Evolutionary conservation across 345 rosid genomes (phyloP).

Genomic region (Salix koriyanagi): DNA sequence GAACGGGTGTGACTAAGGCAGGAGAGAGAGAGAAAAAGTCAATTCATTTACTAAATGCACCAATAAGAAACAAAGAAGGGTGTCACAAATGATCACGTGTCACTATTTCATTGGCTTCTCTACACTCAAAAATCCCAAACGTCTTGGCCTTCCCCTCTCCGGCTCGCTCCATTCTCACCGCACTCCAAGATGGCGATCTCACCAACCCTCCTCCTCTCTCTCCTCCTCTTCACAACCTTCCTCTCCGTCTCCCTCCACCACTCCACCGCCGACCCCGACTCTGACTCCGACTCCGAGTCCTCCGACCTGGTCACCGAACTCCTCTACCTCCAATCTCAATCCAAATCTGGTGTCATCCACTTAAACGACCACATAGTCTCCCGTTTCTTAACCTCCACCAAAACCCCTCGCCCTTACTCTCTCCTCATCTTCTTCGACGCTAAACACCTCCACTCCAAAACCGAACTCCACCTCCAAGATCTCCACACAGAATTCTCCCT

Average conservation of each 20-base stretch:
- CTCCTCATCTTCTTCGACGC: constrained; percentile 90
- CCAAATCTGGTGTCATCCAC: constrained; percentile 68
- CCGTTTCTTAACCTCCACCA: constrained; percentile 64
- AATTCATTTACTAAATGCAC: too few species aligned
- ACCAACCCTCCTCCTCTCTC: background rate
- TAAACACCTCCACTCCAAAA: constrained; percentile 53
- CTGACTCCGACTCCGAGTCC: constrained; percentile 28
- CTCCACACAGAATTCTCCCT: constrained; percentile 65
- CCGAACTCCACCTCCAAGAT: constrained; percentile 67
- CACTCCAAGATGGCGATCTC: constrained; percentile 15
- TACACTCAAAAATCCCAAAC: too few species aligned
- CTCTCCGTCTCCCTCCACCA: background rate
- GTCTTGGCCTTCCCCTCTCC: too few species aligned
- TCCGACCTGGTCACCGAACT: constrained; percentile 56
- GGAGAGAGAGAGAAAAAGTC: too few species aligned
- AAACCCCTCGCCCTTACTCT: constrained; percentile 68
- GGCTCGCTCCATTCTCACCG: too few species aligned
- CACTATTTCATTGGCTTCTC: background rate
- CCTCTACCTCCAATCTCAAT: constrained; percentile 53
- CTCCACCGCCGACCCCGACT: constrained; percentile 25
- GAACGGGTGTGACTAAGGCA: too few species aligned
- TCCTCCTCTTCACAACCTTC: constrained; percentile 31
- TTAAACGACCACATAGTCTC: constrained; percentile 70
- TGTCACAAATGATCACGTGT: background rate
- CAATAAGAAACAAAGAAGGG: too few species aligned